These are phyloP conservation scores for Bryopsis sp. DNA, from an alignment of 139 green algal species.

Conservation along the genomic window DNA sequence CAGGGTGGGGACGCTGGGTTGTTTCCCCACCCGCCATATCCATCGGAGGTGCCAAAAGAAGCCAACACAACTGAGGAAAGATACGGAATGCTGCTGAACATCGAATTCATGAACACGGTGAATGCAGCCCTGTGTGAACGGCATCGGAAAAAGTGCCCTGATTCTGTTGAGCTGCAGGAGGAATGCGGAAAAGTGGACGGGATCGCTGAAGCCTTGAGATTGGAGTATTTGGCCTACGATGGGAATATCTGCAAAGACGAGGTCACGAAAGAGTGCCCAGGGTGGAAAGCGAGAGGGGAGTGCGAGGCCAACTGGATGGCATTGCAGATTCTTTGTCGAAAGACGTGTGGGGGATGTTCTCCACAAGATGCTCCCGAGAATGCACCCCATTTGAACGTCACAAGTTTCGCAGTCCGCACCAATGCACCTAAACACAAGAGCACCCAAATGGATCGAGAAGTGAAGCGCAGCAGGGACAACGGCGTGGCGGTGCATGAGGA, in stretches of 20 bases:
- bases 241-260: slow-evolving; percentile 4
- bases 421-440: too few species aligned
- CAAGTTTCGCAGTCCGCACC: too few species aligned
- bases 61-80: neutral
- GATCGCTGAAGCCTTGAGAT: neutral
- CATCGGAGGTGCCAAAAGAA: neutral
- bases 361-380: too few species aligned
- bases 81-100: slow-evolving; percentile 2
- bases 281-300: neutral
- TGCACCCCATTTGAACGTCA: too few species aligned
- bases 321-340: neutral
- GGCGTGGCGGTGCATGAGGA: too few species aligned
- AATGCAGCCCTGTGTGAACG: slow-evolving; percentile 13
- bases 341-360: neutral
- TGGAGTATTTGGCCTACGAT: neutral
- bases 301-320: slow-evolving; percentile 4
- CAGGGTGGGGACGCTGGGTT: neutral
- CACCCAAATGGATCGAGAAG: too few species aligned
- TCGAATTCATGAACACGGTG: slow-evolving; percentile 14
- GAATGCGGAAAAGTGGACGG: slow-evolving; percentile 13
- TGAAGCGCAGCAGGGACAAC: too few species aligned
- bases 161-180: neutral
- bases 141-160: neutral
- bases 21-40: slow-evolving; percentile 9
- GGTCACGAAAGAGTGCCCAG: neutral